A percentile compares a stretch with the other conserved stretches of the same genome.
Evolutionary conservation across 192 early-diverging fungal genomes (phyloP).

Genomic region (Lobosporangium transversale): DNA sequence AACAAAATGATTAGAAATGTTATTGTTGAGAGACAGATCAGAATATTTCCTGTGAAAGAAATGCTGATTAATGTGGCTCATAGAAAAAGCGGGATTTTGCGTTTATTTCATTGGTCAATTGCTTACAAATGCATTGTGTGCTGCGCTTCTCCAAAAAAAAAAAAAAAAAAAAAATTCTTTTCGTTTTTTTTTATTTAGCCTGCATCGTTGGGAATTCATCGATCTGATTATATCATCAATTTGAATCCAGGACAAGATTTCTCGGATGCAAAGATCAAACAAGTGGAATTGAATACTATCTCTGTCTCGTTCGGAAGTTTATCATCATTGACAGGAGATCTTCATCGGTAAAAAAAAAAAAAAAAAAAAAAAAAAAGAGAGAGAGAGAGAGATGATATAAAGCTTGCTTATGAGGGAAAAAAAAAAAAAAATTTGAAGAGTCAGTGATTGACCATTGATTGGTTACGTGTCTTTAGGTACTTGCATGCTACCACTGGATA

Average conservation of each 20-base stretch:
- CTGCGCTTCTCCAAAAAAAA: too few relatives aligned
- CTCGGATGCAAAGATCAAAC: constrained; percentile 73
- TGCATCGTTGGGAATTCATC: constrained; percentile 84
- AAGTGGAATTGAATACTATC: constrained; percentile 98
- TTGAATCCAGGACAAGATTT: constrained; percentile 55
- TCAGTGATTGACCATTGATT: too few relatives aligned
- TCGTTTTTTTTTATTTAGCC: constrained; percentile 42
- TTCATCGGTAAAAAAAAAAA: constrained; percentile 73
- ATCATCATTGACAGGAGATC: constrained; percentile 73
- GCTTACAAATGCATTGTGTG: constrained; percentile 19
- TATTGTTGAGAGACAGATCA: too few relatives aligned
- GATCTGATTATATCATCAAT: constrained; percentile 94
- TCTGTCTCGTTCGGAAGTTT: constrained; percentile 90
- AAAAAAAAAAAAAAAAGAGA: too few relatives aligned
- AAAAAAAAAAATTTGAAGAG: too few relatives aligned
- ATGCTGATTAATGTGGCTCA: constrained; percentile 15
- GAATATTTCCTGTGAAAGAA: not conserved
- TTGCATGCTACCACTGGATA: constrained; percentile 57
- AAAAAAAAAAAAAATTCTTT: too few relatives aligned
- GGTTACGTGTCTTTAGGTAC: constrained; percentile 51
- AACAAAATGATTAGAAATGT: too few relatives aligned
- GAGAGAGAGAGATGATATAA: too few relatives aligned
- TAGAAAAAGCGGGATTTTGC: constrained; percentile 23
- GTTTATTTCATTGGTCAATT: not conserved
- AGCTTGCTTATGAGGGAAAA: too few relatives aligned